Evolutionary conservation across 805 yeast genomes (phyloP).

Genomic region (Teunomyces stri): DNA sequence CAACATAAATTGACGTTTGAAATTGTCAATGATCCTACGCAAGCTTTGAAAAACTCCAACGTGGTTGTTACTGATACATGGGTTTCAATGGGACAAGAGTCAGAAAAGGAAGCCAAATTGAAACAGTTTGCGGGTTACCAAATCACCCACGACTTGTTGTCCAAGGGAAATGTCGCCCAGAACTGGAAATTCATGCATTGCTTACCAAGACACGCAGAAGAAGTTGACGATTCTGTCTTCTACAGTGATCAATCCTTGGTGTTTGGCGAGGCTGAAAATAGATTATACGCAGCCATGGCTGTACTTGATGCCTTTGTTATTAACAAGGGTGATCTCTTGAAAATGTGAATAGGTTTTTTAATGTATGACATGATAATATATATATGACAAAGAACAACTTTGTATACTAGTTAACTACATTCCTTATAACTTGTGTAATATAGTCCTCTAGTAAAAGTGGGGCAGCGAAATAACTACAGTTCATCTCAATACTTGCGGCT

Average conservation of each 20-base stretch:
- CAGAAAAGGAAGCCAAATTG: constrained; percentile 66
- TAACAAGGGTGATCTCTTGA: constrained; percentile 64
- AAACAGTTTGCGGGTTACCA: constrained; percentile 86
- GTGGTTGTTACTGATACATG: constrained; percentile 94
- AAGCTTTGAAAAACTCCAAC: constrained; percentile 72
- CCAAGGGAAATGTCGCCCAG: constrained; percentile 53
- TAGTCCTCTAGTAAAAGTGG: too few relatives aligned
- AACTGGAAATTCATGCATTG: constrained; percentile 97
- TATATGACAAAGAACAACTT: neutral
- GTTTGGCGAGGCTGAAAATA: constrained; percentile 93
- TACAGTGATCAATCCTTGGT: constrained; percentile 78
- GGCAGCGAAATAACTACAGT: too few relatives aligned
- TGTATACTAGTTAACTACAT: neutral
- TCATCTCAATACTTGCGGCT: neutral
- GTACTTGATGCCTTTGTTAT: constrained; percentile 86
- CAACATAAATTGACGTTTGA: constrained; percentile 48
- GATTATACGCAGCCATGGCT: constrained; percentile 94
- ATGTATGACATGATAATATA: neutral
- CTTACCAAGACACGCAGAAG: constrained; percentile 92
- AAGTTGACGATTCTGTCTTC: constrained; percentile 90
- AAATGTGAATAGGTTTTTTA: constrained; percentile 1
- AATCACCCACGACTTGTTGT: constrained; percentile 64
- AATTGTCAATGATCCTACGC: constrained; percentile 68
- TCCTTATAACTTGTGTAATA: too few relatives aligned
- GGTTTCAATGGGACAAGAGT: constrained; percentile 97